phyloP scores from a whole-genome alignment of 306 rosid genomes.

The Castanospermum australe region DNA sequence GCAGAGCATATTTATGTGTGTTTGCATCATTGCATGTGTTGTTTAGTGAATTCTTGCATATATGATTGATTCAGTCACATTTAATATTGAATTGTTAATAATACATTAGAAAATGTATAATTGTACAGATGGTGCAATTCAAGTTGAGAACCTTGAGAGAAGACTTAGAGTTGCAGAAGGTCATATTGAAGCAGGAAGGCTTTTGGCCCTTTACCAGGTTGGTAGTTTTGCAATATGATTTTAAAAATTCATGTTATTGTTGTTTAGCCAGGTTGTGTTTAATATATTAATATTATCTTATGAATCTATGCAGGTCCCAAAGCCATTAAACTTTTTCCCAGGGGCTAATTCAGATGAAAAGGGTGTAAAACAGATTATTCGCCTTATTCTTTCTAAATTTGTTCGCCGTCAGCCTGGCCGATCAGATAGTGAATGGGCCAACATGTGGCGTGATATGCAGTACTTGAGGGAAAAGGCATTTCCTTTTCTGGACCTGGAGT shows the following conservation, averaged over 20 bases:
- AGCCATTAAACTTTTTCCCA: constrained; percentile 78
- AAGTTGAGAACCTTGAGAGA: constrained; percentile 56
- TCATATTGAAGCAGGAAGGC: constrained; percentile 95
- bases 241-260: constrained; percentile 13
- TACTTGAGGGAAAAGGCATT: constrained; percentile 87
- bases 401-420: constrained; percentile 87
- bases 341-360: constrained; percentile 79
- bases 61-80: constrained; percentile 19
- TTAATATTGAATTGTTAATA: constrained; percentile 6
- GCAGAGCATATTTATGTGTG: constrained; percentile 6
- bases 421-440: constrained; percentile 96
- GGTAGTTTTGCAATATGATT: constrained; percentile 29
- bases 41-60: constrained; percentile 19
- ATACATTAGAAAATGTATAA: constrained; percentile 18
- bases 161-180: constrained; percentile 79
- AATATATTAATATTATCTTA: not conserved
- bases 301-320: constrained; percentile 75
- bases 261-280: constrained; percentile 21
- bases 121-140: constrained; percentile 52
- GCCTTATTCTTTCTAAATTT: constrained; percentile 93
- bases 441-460: constrained; percentile 97
- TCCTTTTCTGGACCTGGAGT: constrained; percentile 85
- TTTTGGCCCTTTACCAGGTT: constrained; percentile 91
- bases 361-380: constrained; percentile 92
- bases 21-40: constrained; percentile 8